Conservation (phyloP, 345 rosid species). For the Anastatica hierochuntica region DNA sequence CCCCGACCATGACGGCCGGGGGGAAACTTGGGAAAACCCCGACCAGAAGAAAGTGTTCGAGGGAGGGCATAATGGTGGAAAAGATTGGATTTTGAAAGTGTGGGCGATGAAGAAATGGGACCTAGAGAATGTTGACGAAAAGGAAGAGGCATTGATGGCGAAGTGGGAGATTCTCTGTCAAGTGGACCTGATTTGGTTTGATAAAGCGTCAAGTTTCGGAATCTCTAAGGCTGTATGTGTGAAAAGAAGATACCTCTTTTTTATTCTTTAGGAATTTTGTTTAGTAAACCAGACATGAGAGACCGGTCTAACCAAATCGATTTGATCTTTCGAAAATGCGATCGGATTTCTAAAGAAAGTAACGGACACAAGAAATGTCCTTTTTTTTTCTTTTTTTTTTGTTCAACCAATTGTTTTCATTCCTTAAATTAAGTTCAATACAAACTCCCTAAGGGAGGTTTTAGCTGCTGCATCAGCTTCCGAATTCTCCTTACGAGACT, state of each 20-base stretch:
- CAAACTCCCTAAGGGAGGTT: too few species aligned
- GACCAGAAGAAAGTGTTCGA: background rate
- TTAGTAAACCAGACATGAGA: background rate
- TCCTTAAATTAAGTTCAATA: too few species aligned
- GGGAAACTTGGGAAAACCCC: conserved; percentile 4
- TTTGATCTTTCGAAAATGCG: too few species aligned
- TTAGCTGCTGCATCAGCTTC: too few species aligned
- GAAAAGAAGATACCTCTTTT: background rate
- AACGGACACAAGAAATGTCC: too few species aligned
- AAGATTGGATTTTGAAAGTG: conserved; percentile 2
- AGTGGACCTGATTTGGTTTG: conserved; percentile 16
- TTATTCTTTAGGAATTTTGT: background rate
- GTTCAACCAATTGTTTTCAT: too few species aligned
- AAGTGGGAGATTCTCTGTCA: conserved; percentile 17
- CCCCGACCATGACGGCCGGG: background rate
- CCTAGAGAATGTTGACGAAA: too few species aligned
- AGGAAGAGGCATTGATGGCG: conserved; percentile 22
- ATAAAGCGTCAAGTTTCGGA: too few species aligned
- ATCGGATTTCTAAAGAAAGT: too few species aligned
- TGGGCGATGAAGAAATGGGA: conserved; percentile 10
- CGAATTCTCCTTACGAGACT: too few species aligned
- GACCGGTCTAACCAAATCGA: background rate
- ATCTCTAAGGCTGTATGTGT: background rate
- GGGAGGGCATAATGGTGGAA: conserved; percentile 7
- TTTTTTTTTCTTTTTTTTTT: too few species aligned